phyloP scores from a whole-genome alignment of 768 basidiomycete species.

The Pleurotus cornucopiae region DNA sequence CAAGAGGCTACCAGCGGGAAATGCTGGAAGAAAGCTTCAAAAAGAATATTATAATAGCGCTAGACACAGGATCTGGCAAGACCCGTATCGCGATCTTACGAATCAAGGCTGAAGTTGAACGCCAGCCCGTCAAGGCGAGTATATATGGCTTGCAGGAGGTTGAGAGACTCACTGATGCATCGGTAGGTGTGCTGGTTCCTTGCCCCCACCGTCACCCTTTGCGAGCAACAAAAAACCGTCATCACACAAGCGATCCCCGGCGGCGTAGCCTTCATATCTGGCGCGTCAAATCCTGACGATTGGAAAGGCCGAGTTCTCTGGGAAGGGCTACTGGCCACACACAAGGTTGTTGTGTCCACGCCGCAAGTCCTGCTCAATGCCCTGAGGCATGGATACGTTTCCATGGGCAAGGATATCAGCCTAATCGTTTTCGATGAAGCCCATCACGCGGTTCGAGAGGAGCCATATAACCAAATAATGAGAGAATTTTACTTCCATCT shows the following conservation, averaged over 20 bases:
- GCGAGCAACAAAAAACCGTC: slow-evolving; percentile 62
- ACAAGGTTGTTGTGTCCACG: slow-evolving; percentile 69
- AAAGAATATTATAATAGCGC: slow-evolving; percentile 68
- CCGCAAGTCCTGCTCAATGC: slow-evolving; percentile 79
- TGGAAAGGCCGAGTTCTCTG: slow-evolving; percentile 66
- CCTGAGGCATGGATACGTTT: slow-evolving; percentile 65
- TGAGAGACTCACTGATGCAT: not conserved
- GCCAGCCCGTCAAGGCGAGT: slow-evolving; percentile 54
- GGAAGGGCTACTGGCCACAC: slow-evolving; percentile 48
- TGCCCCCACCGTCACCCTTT: slow-evolving; percentile 73
- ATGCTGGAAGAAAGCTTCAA: slow-evolving; percentile 69
- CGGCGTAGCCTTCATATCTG: slow-evolving; percentile 66
- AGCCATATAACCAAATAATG: slow-evolving; percentile 80
- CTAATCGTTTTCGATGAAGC: slow-evolving; percentile 79
- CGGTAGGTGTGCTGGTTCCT: slow-evolving; percentile 73
- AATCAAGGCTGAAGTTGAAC: slow-evolving; percentile 65
- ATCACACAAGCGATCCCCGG: slow-evolving; percentile 54
- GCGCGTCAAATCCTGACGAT: slow-evolving; percentile 69
- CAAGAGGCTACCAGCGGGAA: slow-evolving; percentile 71
- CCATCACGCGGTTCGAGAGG: slow-evolving; percentile 69
- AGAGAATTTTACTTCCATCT: slow-evolving; percentile 61
- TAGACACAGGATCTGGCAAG: slow-evolving; percentile 80
- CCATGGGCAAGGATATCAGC: slow-evolving; percentile 56
- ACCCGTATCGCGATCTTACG: slow-evolving; percentile 73
- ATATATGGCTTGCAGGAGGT: not conserved